Evolutionary conservation across 2,329 filamentous ascomycete species (phyloP).

Genomic region (Tolypocladium cylindrosporum): DNA sequence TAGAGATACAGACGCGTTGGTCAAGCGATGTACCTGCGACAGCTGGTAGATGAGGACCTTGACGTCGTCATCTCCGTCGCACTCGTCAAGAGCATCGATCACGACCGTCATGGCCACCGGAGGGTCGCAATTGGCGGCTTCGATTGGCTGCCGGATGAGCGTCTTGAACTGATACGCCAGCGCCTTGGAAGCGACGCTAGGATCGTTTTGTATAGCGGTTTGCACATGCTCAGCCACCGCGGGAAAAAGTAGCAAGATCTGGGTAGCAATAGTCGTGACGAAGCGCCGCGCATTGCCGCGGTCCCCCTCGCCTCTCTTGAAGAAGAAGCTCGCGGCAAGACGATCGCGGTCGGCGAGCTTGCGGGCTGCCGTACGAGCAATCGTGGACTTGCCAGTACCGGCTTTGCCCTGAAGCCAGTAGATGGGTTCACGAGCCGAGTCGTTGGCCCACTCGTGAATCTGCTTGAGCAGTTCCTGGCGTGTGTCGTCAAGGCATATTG

Average conservation of each 20-base stretch:
- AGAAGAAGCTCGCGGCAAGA: conserved; percentile 30
- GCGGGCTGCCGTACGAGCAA: conserved; percentile 6
- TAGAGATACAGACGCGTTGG: conserved; percentile 8
- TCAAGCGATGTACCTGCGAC: neutral
- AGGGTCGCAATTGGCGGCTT: rapidly evolving
- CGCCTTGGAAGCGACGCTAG: neutral
- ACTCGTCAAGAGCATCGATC: conserved; percentile 22
- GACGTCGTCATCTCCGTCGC: conserved; percentile 16
- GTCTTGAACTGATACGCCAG: conserved; percentile 6
- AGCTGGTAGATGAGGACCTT: conserved; percentile 14
- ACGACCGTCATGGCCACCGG: conserved; percentile 13
- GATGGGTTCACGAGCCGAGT: neutral
- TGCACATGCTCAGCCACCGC: conserved; percentile 6
- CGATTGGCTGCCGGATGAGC: conserved; percentile 3
- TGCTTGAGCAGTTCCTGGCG: neutral
- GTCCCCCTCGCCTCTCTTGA: conserved; percentile 25
- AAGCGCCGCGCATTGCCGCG: conserved; percentile 22
- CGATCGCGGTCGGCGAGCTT: rapidly evolving
- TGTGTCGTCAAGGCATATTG: no score
- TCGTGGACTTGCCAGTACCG: conserved; percentile 12
- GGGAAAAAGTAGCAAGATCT: conserved; percentile 18
- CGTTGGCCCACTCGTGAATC: conserved; percentile 1
- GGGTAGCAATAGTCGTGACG: conserved; percentile 26
- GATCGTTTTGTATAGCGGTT: neutral
- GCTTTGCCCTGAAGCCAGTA: conserved; percentile 8